Conservation (phyloP, 352 stramenopile genomes). For the Pythium aquatile region DNA sequence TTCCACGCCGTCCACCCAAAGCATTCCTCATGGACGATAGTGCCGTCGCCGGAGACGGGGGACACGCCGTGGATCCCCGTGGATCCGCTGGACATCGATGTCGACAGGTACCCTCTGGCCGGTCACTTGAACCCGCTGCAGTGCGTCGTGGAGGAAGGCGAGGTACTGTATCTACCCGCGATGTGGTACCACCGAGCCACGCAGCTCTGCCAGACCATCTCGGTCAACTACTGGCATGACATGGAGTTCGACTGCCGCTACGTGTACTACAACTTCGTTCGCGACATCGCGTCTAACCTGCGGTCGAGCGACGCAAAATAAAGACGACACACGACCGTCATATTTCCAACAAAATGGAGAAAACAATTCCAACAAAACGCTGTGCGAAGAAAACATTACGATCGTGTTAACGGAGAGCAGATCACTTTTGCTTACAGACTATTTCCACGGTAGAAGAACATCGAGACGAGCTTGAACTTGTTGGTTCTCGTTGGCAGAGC, state of each 20-base stretch:
- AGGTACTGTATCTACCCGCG: constrained; percentile 74
- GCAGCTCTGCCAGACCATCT: constrained; percentile 71
- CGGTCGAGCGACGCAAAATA: background rate
- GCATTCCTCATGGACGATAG: constrained; percentile 48
- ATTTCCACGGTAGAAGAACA: background rate
- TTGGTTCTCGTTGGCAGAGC: background rate
- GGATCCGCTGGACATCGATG: constrained; percentile 67
- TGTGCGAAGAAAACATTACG: background rate
- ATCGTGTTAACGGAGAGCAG: constrained; percentile 5
- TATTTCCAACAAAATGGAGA: background rate
- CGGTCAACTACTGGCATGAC: constrained; percentile 90
- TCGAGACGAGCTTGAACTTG: constrained; percentile 4
- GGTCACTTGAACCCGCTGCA: constrained; percentile 51
- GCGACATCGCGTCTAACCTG: constrained; percentile 37
- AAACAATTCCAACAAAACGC: background rate
- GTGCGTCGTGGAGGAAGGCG: constrained; percentile 63
- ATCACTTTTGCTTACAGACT: background rate
- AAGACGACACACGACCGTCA: background rate
- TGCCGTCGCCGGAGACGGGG: constrained; percentile 43
- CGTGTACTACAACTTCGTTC: constrained; percentile 85
- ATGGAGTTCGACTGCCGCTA: constrained; percentile 88
- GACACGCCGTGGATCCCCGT: constrained; percentile 81
- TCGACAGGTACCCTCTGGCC: constrained; percentile 50
- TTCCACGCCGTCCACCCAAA: constrained; percentile 59
- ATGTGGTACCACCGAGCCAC: constrained; percentile 87